phyloP scores from a whole-genome alignment of 106 monocot species.

The Dactylorhiza incarnata region DNA sequence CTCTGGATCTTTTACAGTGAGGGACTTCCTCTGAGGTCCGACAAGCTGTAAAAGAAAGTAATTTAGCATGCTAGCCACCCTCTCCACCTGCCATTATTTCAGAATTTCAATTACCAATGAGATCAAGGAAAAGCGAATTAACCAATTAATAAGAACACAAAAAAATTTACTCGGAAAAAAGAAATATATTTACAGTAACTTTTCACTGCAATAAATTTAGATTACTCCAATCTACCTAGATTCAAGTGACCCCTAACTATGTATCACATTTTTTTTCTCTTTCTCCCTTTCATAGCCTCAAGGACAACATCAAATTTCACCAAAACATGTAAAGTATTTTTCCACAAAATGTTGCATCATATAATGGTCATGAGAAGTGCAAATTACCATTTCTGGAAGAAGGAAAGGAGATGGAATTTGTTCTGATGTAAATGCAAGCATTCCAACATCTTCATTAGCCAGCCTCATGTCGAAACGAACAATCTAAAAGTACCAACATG shows the following conservation, averaged over 20 bases:
- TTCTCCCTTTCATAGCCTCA: neutral
- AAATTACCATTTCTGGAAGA: constrained; percentile 92
- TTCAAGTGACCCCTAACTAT: neutral
- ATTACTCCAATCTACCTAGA: neutral
- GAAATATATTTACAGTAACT: neutral
- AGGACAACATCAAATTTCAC: neutral
- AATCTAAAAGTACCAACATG: constrained; percentile 40
- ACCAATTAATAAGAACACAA: neutral
- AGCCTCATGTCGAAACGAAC: constrained; percentile 92
- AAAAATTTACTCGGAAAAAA: neutral
- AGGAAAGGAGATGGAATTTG: constrained; percentile 93
- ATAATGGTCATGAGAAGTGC: neutral
- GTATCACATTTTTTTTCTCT: neutral
- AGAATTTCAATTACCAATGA: neutral
- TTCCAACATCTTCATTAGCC: constrained; percentile 95
- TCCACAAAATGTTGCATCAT: neutral
- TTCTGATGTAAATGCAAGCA: constrained; percentile 94
- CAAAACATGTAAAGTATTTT: neutral
- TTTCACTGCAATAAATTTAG: neutral
- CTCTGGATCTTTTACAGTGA: constrained; percentile 93
- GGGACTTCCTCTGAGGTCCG: constrained; percentile 86
- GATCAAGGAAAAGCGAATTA: neutral
- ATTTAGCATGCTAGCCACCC: constrained; percentile 95
- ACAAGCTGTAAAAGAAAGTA: constrained; percentile 95
- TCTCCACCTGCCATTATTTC: constrained; percentile 63